Evolutionary conservation across 495 filamentous ascomycete species (phyloP), one percentile per base, ranked within the genome.

Genomic region (Hyaloscypha finlandica): DNA sequence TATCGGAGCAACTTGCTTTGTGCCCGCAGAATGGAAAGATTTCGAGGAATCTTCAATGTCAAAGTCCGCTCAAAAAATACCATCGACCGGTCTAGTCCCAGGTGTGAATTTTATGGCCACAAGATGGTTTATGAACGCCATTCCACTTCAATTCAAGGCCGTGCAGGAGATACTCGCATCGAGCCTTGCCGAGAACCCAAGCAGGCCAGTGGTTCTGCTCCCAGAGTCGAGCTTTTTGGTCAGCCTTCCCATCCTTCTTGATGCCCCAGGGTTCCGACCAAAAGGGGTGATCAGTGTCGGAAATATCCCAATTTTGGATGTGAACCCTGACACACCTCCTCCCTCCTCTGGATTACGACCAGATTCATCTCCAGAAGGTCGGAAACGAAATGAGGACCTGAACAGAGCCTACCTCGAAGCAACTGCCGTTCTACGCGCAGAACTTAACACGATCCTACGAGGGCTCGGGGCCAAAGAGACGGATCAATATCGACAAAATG

Each of bases 1-100:
- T 31, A 56, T 56, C 20, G 53, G 53, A 31, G 53, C 53, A 25
- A 56, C 53, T 56, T 56, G 20, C 53, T 25, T 56, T 16, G 22
- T 31, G 2, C 29, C 29, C 31, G 29, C 53, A 4, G 53, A 16
- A 4, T 25, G 29, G 29, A 1, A 25, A 29, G 53, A 56, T 29
- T 8, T 56, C 3, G 22, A n/a, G 6, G 51, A n/a, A 53, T n/a
- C 51, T 1, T 25, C 19, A 6, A 8, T 53, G 6, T n/a, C 51
- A 20, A 25, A 25, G 19, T 53, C 22, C 29, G 6, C 29, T 56
- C 8, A 16, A 1, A 31, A 29, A n/a, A 16, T 48, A 19, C 53
- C 29, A 3, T 29, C 20, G 29, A 56, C 6, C 6, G 53, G 29
- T 14, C 20, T n/a, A 29, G 22, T 31, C 29, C 53, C 53, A 31